These are phyloP conservation scores for Sporormia fimetaria DNA, from an alignment of 495 filamentous ascomycete species.

Conservation along the genomic window DNA sequence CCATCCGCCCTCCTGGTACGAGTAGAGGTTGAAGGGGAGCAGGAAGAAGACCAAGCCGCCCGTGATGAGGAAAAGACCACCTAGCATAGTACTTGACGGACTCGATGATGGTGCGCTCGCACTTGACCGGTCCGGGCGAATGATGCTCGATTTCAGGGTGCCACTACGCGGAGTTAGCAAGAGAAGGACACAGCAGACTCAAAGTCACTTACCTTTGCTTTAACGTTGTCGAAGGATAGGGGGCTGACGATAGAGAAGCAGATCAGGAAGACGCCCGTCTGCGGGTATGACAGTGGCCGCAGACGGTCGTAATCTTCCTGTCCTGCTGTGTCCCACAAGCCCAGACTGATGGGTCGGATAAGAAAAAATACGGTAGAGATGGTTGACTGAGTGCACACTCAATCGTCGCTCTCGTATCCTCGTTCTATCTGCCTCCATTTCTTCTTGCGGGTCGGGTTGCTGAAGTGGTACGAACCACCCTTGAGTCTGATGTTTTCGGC, in stretches of 20 bases:
- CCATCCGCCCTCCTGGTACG: slow-evolving; percentile 40
- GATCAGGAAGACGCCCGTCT: slow-evolving; percentile 1
- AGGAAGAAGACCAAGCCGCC: slow-evolving; percentile 51
- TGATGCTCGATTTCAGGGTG: too few relatives aligned
- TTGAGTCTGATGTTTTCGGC: too few relatives aligned
- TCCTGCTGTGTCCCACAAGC: slow-evolving; percentile 3
- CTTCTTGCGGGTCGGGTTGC: too few relatives aligned
- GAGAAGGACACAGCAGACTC: too few relatives aligned
- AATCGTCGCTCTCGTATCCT: too few relatives aligned
- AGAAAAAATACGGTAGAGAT: background rate
- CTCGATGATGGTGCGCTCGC: slow-evolving; percentile 39
- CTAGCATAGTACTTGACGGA: slow-evolving; percentile 43
- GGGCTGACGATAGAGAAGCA: background rate
- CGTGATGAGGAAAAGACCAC: slow-evolving; percentile 47
- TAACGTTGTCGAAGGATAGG: background rate
- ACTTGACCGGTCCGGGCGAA: slow-evolving; percentile 32
- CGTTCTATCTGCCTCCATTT: too few relatives aligned
- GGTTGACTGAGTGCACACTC: background rate
- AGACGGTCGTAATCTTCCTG: too few relatives aligned
- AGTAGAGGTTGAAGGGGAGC: slow-evolving; percentile 48
- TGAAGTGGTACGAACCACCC: too few relatives aligned
- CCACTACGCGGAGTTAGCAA: too few relatives aligned
- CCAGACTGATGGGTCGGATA: background rate
- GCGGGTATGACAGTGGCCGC: slow-evolving; percentile 2
- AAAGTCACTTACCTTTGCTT: slow-evolving; percentile 2